Conservation (phyloP, 225 moss, liverwort and hornwort genomes). For the Pleurozium schreberi region DNA sequence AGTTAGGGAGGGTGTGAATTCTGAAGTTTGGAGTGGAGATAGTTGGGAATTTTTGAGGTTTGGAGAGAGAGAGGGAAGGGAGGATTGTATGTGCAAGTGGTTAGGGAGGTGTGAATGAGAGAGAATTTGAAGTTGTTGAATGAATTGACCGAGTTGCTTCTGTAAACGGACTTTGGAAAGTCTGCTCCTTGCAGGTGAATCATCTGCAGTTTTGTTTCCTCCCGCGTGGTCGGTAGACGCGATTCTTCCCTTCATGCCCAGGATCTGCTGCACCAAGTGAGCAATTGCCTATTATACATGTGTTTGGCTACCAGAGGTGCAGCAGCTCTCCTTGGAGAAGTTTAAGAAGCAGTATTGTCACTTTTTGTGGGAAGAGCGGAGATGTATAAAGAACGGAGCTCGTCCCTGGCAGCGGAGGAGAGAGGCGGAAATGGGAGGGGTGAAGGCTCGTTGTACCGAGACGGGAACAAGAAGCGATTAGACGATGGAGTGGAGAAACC, state of each 20-base stretch:
- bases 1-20: not conserved
- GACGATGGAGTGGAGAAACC: slow-evolving; percentile 83
- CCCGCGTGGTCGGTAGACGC: not conserved
- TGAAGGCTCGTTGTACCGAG: slow-evolving; percentile 66
- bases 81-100: not conserved
- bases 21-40: not conserved
- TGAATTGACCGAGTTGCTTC: not conserved
- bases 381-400: slow-evolving; percentile 43
- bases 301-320: not conserved
- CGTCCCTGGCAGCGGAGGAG: slow-evolving; percentile 36
- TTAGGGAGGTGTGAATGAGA: not conserved
- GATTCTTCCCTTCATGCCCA: not conserved
- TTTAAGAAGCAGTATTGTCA: not conserved
- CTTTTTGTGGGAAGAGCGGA: not conserved
- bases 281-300: not conserved
- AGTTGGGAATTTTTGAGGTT: not conserved
- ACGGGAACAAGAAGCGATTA: slow-evolving; percentile 72
- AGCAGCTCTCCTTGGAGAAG: not conserved
- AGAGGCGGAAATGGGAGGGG: slow-evolving; percentile 48
- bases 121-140: not conserved
- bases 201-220: not conserved
- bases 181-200: not conserved
- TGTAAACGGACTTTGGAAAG: not conserved
- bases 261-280: not conserved
- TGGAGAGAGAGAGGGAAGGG: not conserved